Conservation (phyloP, 2,329 filamentous ascomycete species). For the Ascomycota sp. region DNA sequence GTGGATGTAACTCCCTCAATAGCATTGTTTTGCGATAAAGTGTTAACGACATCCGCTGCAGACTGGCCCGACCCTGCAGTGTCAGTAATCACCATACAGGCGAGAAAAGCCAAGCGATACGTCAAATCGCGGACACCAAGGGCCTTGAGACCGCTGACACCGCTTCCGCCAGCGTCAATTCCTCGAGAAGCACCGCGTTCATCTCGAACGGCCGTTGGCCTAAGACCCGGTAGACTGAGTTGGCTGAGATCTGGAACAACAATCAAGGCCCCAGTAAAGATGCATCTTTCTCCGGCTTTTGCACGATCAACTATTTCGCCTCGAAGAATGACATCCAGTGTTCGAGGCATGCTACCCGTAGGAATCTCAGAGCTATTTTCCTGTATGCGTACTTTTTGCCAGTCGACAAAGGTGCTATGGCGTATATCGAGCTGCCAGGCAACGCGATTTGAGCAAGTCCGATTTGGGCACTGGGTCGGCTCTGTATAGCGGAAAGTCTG, state of each 20-base stretch:
- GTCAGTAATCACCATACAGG: slow-evolving; percentile 88
- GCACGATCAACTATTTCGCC: slow-evolving; percentile 95
- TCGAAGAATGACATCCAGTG: slow-evolving; percentile 87
- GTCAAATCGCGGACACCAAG: slow-evolving; percentile 88
- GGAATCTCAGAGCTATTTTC: slow-evolving; percentile 97
- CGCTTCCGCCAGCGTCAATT: slow-evolving; percentile 60
- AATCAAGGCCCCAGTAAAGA: slow-evolving; percentile 89
- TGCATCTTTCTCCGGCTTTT: slow-evolving; percentile 93
- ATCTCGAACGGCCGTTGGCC: slow-evolving; percentile 66
- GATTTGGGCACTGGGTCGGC: slow-evolving; percentile 82
- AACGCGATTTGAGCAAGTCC: slow-evolving; percentile 63
- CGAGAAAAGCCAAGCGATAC: slow-evolving; percentile 86
- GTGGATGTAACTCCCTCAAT: slow-evolving; percentile 46
- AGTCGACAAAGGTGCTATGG: slow-evolving; percentile 94
- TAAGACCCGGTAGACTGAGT: slow-evolving; percentile 66
- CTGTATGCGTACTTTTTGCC: slow-evolving; percentile 95
- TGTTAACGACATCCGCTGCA: slow-evolving; percentile 63
- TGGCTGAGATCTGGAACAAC: slow-evolving; percentile 95
- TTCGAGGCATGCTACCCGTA: slow-evolving; percentile 93
- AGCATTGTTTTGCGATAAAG: slow-evolving; percentile 41
- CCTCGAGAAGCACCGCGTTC: slow-evolving; percentile 50
- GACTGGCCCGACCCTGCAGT: slow-evolving; percentile 57
- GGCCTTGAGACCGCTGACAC: slow-evolving; percentile 71
- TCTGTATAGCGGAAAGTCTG: slow-evolving; percentile 96
- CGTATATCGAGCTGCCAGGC: slow-evolving; percentile 96